Conservation (phyloP, 1,284 basidiomycete genomes). For the Schizophyllum amplum region DNA sequence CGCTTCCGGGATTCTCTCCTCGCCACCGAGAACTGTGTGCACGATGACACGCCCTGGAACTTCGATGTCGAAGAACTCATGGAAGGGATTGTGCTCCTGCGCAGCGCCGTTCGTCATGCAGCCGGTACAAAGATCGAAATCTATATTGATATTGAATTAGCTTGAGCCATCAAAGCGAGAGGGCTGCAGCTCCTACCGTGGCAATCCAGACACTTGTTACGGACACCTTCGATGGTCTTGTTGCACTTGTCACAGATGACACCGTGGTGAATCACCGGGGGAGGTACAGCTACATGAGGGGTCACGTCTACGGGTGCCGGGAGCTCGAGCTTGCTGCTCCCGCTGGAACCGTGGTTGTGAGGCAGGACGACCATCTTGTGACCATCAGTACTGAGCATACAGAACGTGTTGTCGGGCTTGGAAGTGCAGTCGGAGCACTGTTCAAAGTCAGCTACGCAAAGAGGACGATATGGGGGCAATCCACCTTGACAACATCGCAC, state of each 20-base stretch:
- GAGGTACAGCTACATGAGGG: background rate
- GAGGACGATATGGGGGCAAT: slow-evolving; percentile 5
- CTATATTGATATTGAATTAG: slow-evolving; percentile 23
- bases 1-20: slow-evolving; percentile 8
- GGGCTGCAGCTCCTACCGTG: slow-evolving; percentile 31
- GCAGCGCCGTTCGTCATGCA: slow-evolving; percentile 41
- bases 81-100: slow-evolving; percentile 46
- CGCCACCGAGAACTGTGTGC: slow-evolving; percentile 44
- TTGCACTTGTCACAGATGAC: slow-evolving; percentile 55
- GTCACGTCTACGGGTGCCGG: slow-evolving; percentile 4
- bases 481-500: slow-evolving; percentile 28
- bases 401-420: background rate
- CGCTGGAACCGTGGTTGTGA: background rate
- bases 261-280: slow-evolving; percentile 29
- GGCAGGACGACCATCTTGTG: no score
- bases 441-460: background rate
- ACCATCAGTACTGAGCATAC: background rate
- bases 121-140: slow-evolving; percentile 62
- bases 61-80: slow-evolving; percentile 62
- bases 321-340: background rate
- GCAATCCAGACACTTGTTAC: slow-evolving; percentile 74
- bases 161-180: slow-evolving; percentile 1
- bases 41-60: slow-evolving; percentile 58
- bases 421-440: background rate
- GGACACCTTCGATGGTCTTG: slow-evolving; percentile 44